Conservation (phyloP, 768 basidiomycete species). For the Postia placenta region DNA sequence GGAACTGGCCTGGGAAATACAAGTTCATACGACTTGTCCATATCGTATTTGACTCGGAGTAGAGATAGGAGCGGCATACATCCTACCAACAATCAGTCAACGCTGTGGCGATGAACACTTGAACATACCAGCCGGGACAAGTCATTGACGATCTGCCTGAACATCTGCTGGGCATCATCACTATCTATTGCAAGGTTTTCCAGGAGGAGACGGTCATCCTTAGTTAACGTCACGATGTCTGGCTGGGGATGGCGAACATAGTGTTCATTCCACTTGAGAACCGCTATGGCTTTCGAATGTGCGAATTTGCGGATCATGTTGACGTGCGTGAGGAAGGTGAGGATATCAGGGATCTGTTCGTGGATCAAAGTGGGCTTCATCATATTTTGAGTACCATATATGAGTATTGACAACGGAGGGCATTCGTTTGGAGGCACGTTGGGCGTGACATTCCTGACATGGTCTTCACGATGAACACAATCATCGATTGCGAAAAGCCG, state of each 20-base stretch:
- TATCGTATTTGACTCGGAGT: conserved; percentile 4
- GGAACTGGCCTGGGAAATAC: conserved; percentile 5
- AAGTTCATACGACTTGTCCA: background rate
- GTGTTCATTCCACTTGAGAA: conserved; percentile 5
- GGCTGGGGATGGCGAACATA: background rate
- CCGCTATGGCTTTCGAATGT: background rate
- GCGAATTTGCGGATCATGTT: conserved; percentile 7
- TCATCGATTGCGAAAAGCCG: background rate
- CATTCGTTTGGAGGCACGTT: background rate
- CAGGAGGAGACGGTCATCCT: background rate
- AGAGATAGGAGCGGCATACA: conserved; percentile 7
- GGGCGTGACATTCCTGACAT: background rate
- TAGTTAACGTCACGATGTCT: background rate
- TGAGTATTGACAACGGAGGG: conserved; percentile 8
- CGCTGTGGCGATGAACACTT: background rate
- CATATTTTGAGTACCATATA: conserved; percentile 12
- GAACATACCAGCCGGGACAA: too few relatives aligned
- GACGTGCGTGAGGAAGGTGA: conserved; percentile 11
- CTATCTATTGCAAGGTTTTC: background rate
- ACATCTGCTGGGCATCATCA: too few relatives aligned
- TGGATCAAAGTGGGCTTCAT: conserved; percentile 6
- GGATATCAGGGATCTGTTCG: conserved; percentile 7
- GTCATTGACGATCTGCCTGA: background rate
- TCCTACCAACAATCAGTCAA: too few relatives aligned
- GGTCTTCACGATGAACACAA: background rate